phyloP scores from a whole-genome alignment of 2,329 filamentous ascomycete genomes.

The Penicillium sp. region DNA sequence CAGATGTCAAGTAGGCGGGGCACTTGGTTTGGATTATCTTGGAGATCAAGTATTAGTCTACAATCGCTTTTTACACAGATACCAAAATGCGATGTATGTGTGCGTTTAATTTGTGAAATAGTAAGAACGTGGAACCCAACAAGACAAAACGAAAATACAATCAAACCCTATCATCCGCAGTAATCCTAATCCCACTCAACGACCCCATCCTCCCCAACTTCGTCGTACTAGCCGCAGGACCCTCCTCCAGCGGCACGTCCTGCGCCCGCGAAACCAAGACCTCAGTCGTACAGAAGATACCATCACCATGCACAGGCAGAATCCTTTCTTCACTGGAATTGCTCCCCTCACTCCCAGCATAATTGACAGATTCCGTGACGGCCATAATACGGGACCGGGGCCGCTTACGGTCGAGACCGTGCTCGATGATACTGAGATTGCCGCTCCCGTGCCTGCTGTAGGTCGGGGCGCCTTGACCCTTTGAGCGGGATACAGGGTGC shows the following conservation, averaged over 20 bases:
- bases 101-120: no score
- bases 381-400: neutral
- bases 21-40: no score
- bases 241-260: neutral
- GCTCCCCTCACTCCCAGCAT: neutral
- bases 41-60: no score
- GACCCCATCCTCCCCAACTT: conserved; percentile 1
- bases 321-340: conserved; percentile 18
- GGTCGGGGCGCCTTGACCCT: neutral
- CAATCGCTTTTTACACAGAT: no score
- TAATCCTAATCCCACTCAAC: neutral
- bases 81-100: no score
- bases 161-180: neutral
- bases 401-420: neutral
- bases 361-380: neutral
- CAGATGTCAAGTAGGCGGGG: no score
- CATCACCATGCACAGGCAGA: neutral
- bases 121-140: no score
- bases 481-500: conserved; percentile 9
- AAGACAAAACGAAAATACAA: no score
- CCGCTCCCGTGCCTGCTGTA: no score
- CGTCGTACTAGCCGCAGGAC: neutral
- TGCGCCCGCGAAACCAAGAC: neutral
- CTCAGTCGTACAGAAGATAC: conserved; percentile 4
- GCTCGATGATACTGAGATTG: neutral